A percentile compares a stretch with the other conserved stretches of the same genome.
phyloP scores from a whole-genome alignment of 2,329 filamentous ascomycete species.

The Claviceps africana region DNA sequence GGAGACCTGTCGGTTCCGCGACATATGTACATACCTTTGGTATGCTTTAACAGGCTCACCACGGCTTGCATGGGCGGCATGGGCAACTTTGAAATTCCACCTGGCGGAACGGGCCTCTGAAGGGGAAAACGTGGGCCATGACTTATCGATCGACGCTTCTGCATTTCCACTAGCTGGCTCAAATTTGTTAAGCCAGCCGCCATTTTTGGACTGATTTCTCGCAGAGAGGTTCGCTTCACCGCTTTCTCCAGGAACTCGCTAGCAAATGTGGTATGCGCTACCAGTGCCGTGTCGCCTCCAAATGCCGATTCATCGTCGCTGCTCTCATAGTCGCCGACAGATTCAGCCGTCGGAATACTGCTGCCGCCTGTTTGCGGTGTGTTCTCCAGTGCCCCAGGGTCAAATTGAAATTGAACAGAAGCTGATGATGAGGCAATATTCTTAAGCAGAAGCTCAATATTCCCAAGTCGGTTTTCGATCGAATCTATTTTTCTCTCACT shows the following conservation, averaged over 20 bases:
- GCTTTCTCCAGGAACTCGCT: slow-evolving; percentile 39
- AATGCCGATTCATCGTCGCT: slow-evolving; percentile 27
- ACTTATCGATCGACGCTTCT: slow-evolving; percentile 26
- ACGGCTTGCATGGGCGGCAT: slow-evolving; percentile 40
- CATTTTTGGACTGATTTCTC: slow-evolving; percentile 35
- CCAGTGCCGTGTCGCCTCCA: slow-evolving; percentile 34
- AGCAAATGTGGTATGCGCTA: slow-evolving; percentile 38
- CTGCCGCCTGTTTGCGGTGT: slow-evolving; percentile 15
- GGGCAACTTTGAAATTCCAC: slow-evolving; percentile 35
- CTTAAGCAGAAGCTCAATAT: slow-evolving; percentile 29
- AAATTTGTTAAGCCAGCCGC: slow-evolving; percentile 36
- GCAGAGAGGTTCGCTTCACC: slow-evolving; percentile 33
- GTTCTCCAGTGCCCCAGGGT: slow-evolving; percentile 10
- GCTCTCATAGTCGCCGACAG: slow-evolving; percentile 22
- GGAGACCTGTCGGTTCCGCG: neutral
- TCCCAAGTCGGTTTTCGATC: slow-evolving; percentile 30
- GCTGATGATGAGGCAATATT: slow-evolving; percentile 19
- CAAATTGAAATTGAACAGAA: slow-evolving; percentile 9
- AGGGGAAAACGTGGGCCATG: slow-evolving; percentile 31
- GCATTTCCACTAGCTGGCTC: slow-evolving; percentile 37
- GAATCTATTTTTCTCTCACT: slow-evolving; percentile 41
- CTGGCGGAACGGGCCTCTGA: slow-evolving; percentile 30
- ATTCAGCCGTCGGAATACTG: slow-evolving; percentile 14
- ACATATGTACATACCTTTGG: slow-evolving; percentile 27
- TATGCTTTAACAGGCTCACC: slow-evolving; percentile 31